phyloP scores from a whole-genome alignment of 2,329 filamentous ascomycete genomes.

The Botryotinia calthae region DNA sequence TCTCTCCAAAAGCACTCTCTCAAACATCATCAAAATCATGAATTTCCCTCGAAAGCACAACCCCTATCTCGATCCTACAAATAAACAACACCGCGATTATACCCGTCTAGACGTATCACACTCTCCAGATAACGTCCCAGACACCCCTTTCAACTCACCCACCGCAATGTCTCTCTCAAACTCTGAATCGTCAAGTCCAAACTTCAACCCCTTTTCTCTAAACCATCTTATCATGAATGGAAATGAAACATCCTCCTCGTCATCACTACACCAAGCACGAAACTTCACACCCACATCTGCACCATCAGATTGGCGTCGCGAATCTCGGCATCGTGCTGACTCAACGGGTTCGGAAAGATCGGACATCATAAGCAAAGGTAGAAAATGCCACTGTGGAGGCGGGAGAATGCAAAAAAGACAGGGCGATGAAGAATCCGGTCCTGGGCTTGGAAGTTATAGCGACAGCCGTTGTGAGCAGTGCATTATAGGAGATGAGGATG shows the following conservation, averaged over 20 bases:
- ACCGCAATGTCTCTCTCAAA: slow-evolving; percentile 7
- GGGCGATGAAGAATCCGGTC: neutral
- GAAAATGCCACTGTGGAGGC: neutral
- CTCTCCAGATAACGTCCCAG: slow-evolving; percentile 13
- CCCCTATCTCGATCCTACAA: slow-evolving; percentile 14
- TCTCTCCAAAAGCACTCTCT: neutral
- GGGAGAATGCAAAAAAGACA: neutral
- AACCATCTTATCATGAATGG: slow-evolving; percentile 19
- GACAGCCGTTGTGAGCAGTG: neutral
- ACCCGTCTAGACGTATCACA: slow-evolving; percentile 10
- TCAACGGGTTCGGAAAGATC: neutral
- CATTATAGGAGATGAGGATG: neutral
- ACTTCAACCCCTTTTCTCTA: slow-evolving; percentile 1
- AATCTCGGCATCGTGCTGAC: slow-evolving; percentile 2
- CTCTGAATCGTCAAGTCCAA: neutral
- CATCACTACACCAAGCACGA: neutral
- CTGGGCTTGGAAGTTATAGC: neutral
- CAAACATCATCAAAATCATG: neutral
- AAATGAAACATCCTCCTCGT: neutral
- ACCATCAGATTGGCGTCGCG: slow-evolving; percentile 4
- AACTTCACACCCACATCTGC: neutral
- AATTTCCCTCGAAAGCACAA: slow-evolving; percentile 12
- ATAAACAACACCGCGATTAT: slow-evolving; percentile 12
- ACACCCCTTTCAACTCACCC: slow-evolving; percentile 18
- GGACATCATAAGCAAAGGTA: neutral